Base-by-base conservation (phyloP, 441 rosid species). In the Eutrema salsugineum region DNA sequence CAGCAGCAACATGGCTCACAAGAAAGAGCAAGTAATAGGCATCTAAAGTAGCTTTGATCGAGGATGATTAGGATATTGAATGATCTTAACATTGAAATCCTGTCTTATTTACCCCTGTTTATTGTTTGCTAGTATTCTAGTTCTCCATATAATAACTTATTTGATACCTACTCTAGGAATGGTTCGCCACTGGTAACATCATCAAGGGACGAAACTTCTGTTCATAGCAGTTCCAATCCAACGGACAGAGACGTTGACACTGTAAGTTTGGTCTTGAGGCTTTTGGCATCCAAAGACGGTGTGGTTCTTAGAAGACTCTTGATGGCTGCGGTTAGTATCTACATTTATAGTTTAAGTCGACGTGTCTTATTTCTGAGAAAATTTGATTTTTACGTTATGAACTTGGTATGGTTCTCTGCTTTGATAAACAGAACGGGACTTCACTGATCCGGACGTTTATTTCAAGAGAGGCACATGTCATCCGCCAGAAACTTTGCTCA, bases 241-340 rank as follows among this genome's bases (percentile, higher is more conserved):
- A 73, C 76, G 16, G 65, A 75, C 50, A 87, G 84, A 68, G 83
- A 79, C 63, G 65, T 81, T 54, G 82, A 88, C 46, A 70, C 75
- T 19, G 84, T 88, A 12, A 78, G 81, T 70, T 57, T 88, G 75
- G 81, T 94, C 51, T 56, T 88, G 79, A 84, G 66, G 78, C 91
- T 93, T 78, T 78, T 91, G 77, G 86, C 89, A 57, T 88, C 97
- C 48, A 88, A 84, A 78, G 84, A 90, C 33, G 99, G 97, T 62
- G 80, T 80, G 65, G 96, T 84, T 73, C 87, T 94, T 48, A 83
- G 99, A 77, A 89, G 89, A 76, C 96, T 94, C 75, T 63, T 91
- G 71, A 84, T 91, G 97, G 88, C 97, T 66, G 99, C 93, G 49
- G 99, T 91, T 68, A 86, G 96, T 88, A 67, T 59, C 54, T n/a